phyloP scores from a whole-genome alignment of 108 stramenopile genomes.

The Fragilariopsis cylindrus region DNA sequence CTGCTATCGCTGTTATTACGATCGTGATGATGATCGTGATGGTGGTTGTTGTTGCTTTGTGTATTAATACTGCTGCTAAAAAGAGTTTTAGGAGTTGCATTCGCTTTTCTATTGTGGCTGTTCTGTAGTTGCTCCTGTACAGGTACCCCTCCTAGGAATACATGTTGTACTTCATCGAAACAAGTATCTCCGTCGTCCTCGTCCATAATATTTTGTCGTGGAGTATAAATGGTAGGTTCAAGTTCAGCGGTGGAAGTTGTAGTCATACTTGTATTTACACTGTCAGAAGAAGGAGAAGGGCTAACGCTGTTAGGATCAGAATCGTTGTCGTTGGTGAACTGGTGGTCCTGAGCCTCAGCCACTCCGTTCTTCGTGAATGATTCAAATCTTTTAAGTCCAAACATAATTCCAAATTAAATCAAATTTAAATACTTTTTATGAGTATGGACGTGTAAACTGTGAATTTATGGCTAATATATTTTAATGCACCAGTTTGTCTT shows the following conservation, averaged over 20 bases:
- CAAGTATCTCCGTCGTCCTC: constrained; percentile 5
- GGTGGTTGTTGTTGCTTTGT: neutral
- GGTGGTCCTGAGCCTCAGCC: no score
- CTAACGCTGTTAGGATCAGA: neutral
- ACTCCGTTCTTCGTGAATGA: no score
- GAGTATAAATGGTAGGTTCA: neutral
- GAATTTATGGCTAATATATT: no score
- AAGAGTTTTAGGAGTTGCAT: constrained; percentile 5
- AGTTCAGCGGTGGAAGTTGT: no score
- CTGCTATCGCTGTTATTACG: constrained; percentile 4
- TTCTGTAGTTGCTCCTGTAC: neutral
- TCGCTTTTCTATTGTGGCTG: neutral
- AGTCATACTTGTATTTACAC: neutral
- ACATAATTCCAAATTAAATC: no score
- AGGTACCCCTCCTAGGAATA: constrained; percentile 1
- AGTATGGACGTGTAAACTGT: no score
- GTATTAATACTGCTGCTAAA: neutral
- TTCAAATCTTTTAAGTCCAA: no score
- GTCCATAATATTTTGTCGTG: neutral
- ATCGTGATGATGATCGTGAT: neutral
- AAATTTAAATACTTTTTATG: no score
- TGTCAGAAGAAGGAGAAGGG: neutral
- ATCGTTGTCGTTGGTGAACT: neutral
- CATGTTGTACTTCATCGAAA: constrained; percentile 8
- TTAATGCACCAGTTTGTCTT: no score